A percentile compares a stretch with the other conserved stretches of the same genome.
phyloP scores from a whole-genome alignment of 2,329 filamentous ascomycete genomes.

The Juglanconis sp. region DNA sequence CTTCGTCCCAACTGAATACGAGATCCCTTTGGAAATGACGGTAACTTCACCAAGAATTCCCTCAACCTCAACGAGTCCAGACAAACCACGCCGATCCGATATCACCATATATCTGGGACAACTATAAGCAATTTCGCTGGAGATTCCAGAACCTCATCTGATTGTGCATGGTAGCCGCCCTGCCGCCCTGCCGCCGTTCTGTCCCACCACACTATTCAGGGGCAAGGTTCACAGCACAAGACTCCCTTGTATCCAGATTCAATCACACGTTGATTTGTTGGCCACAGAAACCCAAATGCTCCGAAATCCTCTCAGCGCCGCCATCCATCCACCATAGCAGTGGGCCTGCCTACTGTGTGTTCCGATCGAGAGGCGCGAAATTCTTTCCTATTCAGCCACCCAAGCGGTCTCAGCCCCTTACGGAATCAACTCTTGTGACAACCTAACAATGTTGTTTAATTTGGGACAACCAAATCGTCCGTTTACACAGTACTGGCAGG shows the following conservation, averaged over 20 bases:
- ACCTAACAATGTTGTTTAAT: no score
- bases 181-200: background rate
- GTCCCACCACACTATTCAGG: background rate
- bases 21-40: background rate
- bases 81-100: background rate
- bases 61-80: background rate
- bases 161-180: no score
- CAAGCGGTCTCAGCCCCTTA: no score
- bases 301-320: no score
- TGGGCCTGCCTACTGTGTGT: background rate
- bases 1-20: background rate
- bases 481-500: no score
- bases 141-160: background rate
- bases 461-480: no score
- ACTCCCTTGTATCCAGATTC: background rate
- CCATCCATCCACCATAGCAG: background rate
- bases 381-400: no score
- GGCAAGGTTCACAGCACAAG: background rate
- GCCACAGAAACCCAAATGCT: background rate
- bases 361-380: background rate
- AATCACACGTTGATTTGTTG: background rate
- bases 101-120: background rate
- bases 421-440: no score
- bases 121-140: background rate
- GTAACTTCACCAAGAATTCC: background rate